Base-by-base conservation (phyloP, 192 early-diverging fungal genomes). In the Polychytrium aggregatum region DNA sequence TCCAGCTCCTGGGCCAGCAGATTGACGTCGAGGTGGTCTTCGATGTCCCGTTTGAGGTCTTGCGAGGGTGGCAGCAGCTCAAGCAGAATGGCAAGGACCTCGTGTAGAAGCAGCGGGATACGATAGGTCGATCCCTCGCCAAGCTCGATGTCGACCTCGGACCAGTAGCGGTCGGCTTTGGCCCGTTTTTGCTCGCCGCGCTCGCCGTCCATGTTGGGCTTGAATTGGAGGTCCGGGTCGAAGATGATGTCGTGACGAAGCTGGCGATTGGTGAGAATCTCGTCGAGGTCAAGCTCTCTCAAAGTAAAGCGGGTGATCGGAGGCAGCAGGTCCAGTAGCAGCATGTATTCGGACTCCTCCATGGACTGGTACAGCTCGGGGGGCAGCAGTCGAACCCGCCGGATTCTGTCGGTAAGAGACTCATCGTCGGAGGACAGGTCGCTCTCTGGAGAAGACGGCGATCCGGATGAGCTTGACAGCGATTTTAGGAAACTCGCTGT, bases 231-330 rank as follows among this genome's bases (percentile, higher is more conserved):
- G 54, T 88, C 79, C 2, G 86, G 82, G 58, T 94, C 88, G 60
- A 94, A 88, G 27, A 84, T 68, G 41, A 94, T 71, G 58, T 94
- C 90, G 53, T 94, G 90, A 7, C 90, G 79, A 9, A 94, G 72
- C 41, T 88, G 87, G 28, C 83, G 65, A 56, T 87, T 90, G 40
- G 79, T 72, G 55, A 94, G 69, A 29, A 94, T 88, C 69, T 84
- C 83, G 39, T 79, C 64, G 46, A 91, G 66, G 35, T 84, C 77
- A 13, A 94, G 68, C 62, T 94, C 90, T 29, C 85, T 76, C 46
- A 94, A 67, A 0, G 90, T 89, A 45, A 85, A 86, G n/a, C 85
- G 68, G 45, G 83, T 91, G 48, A 91, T 78, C 1, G 87, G 82
- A 0, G 88, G 87, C 22, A 78, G 63, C 48, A 64, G 33, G 48